Evolutionary conservation across 2,329 filamentous ascomycete species (phyloP).

Genomic region (Amauroascus niger): DNA sequence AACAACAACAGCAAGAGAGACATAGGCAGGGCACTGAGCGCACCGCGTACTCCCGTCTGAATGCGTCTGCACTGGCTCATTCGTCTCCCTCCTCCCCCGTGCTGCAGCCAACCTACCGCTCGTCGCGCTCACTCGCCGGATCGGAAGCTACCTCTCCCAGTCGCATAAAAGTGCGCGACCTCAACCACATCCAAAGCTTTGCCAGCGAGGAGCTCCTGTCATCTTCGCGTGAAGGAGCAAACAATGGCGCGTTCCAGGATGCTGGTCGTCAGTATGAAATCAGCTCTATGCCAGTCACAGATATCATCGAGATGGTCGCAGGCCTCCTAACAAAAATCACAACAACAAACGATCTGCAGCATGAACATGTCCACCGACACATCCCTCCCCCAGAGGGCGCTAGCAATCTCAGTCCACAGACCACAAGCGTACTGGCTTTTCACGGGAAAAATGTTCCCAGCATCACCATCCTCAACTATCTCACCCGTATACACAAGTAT

Average conservation of each 20-base stretch:
- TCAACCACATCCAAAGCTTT: slow-evolving; percentile 84
- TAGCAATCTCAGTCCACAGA: slow-evolving; percentile 51
- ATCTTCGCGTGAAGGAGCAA: slow-evolving; percentile 19
- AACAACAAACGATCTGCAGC: slow-evolving; percentile 87
- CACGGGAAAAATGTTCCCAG: slow-evolving; percentile 97
- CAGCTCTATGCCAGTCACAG: slow-evolving; percentile 90
- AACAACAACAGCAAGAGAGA: no score
- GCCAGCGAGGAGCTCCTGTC: slow-evolving; percentile 63
- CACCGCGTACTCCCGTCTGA: neutral
- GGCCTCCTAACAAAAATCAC: slow-evolving; percentile 95
- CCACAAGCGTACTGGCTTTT: slow-evolving; percentile 75
- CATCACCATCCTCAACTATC: slow-evolving; percentile 92
- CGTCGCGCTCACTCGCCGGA: slow-evolving; percentile 35
- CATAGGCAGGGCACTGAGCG: neutral
- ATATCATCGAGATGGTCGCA: slow-evolving; percentile 98
- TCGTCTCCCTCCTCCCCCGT: slow-evolving; percentile 37
- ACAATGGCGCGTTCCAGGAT: slow-evolving; percentile 33
- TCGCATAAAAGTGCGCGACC: slow-evolving; percentile 71
- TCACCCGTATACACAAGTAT: slow-evolving; percentile 95
- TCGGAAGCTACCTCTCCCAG: slow-evolving; percentile 42
- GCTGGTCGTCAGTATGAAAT: slow-evolving; percentile 70
- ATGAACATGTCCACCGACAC: slow-evolving; percentile 76
- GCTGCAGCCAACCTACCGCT: slow-evolving; percentile 38
- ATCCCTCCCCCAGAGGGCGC: slow-evolving; percentile 53
- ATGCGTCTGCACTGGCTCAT: neutral